Conservation (phyloP, 164 flowering plant species). For the Protea cynaroides region DNA sequence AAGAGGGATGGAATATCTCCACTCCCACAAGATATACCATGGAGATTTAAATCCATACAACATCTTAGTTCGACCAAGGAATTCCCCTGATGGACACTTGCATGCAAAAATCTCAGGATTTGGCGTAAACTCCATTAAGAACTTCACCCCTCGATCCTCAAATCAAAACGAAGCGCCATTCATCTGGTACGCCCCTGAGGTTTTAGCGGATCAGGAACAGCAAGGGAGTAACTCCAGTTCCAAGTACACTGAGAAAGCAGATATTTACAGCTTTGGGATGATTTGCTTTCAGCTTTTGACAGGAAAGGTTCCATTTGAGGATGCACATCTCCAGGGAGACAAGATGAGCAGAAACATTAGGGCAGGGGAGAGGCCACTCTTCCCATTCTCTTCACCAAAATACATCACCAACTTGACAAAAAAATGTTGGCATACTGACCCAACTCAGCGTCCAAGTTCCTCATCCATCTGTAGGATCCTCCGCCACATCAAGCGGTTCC, state of each 20-base stretch:
- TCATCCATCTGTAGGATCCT: constrained; percentile 75
- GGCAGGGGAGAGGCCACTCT: constrained; percentile 87
- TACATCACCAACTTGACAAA: constrained; percentile 59
- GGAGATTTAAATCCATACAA: constrained; percentile 72
- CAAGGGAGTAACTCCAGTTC: constrained; percentile 13
- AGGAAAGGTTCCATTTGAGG: constrained; percentile 88
- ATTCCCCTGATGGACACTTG: constrained; percentile 43
- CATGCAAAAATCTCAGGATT: constrained; percentile 64
- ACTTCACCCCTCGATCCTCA: constrained; percentile 11
- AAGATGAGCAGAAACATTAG: constrained; percentile 71
- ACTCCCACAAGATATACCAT: constrained; percentile 53
- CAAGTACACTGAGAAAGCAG: constrained; percentile 68
- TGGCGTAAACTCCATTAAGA: constrained; percentile 38
- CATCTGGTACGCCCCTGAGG: constrained; percentile 90
- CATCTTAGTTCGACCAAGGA: constrained; percentile 49
- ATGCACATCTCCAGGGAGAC: constrained; percentile 83
- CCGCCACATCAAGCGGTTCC: constrained; percentile 60
- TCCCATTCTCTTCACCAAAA: constrained; percentile 68
- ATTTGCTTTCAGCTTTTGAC: constrained; percentile 76
- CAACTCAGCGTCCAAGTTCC: constrained; percentile 64
- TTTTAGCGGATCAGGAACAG: constrained; percentile 55
- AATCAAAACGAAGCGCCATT: constrained; percentile 27
- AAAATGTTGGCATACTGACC: constrained; percentile 82
- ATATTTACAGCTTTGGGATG: constrained; percentile 92
- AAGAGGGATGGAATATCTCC: constrained; percentile 92